These are phyloP conservation scores for Ascochyta lentis DNA, from an alignment of 2,329 filamentous ascomycete species.

Conservation along the genomic window DNA sequence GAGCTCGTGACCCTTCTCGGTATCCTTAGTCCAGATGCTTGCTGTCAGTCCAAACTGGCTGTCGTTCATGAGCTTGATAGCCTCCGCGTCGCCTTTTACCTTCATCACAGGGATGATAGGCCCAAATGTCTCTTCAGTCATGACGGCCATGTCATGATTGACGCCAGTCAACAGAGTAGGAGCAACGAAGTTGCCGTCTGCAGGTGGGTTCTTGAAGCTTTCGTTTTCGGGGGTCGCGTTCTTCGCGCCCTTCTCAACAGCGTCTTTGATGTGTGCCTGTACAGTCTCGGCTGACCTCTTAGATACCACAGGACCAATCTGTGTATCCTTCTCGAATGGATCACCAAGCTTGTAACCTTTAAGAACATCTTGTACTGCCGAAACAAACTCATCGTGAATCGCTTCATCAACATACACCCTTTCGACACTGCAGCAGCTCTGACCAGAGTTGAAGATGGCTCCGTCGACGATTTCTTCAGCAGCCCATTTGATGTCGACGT, in stretches of 20 bases:
- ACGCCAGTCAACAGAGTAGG: constrained; percentile 83
- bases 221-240: constrained; percentile 84
- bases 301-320: constrained; percentile 89
- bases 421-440: constrained; percentile 94
- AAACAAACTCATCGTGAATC: constrained; percentile 82
- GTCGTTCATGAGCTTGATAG: constrained; percentile 87
- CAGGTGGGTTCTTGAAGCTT: constrained; percentile 73
- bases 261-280: constrained; percentile 79
- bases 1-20: constrained; percentile 74
- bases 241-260: constrained; percentile 80
- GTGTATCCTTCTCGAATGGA: constrained; percentile 77
- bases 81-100: constrained; percentile 81
- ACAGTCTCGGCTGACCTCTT: constrained; percentile 78
- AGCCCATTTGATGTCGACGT: constrained; percentile 89
- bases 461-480: constrained; percentile 95
- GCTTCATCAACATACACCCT: constrained; percentile 87
- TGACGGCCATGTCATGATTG: constrained; percentile 82
- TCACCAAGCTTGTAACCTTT: constrained; percentile 84
- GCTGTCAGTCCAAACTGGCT: constrained; percentile 93
- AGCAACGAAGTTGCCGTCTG: constrained; percentile 86
- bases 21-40: constrained; percentile 97
- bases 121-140: constrained; percentile 95
- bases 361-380: constrained; percentile 79
- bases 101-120: constrained; percentile 91
- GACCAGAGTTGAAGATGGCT: constrained; percentile 97